phyloP scores from a whole-genome alignment of 352 stramenopile genomes.

The Halophytophthora polymorphica region DNA sequence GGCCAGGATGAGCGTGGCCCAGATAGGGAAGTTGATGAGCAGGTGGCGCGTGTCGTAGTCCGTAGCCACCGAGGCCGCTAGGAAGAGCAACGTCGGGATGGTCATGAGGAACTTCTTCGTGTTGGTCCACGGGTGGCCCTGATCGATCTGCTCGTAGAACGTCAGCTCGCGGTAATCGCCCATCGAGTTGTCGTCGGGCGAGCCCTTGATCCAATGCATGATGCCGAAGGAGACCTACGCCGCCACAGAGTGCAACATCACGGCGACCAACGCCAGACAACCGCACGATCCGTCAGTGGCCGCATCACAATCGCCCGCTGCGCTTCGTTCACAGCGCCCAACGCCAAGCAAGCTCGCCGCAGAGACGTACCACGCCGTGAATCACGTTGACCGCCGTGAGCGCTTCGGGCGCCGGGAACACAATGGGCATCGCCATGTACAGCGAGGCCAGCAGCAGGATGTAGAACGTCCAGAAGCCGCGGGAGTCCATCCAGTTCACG shows the following conservation, averaged over 20 bases:
- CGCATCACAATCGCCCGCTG: too few relatives aligned
- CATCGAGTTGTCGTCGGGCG: slow-evolving; percentile 89
- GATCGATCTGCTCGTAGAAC: slow-evolving; percentile 95
- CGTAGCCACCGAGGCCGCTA: slow-evolving; percentile 80
- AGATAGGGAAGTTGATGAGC: slow-evolving; percentile 91
- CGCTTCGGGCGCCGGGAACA: slow-evolving; percentile 63
- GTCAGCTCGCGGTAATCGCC: slow-evolving; percentile 94
- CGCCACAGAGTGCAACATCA: neutral
- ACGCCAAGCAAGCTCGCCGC: neutral
- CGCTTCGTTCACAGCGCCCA: neutral
- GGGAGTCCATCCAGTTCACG: slow-evolving; percentile 89
- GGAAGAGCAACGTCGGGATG: slow-evolving; percentile 91
- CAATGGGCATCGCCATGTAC: slow-evolving; percentile 77
- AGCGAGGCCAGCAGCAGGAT: slow-evolving; percentile 68
- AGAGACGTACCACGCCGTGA: slow-evolving; percentile 70
- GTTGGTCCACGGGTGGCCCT: slow-evolving; percentile 87
- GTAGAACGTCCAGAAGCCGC: slow-evolving; percentile 88
- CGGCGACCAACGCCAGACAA: slow-evolving; percentile 16
- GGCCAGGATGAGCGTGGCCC: slow-evolving; percentile 87
- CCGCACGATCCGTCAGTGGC: neutral
- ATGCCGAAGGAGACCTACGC: slow-evolving; percentile 88
- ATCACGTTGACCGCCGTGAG: slow-evolving; percentile 86
- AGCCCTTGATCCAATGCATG: slow-evolving; percentile 96
- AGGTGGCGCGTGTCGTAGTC: slow-evolving; percentile 88
- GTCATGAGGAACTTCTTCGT: slow-evolving; percentile 94